Evolutionary conservation across 306 rosid genomes (phyloP).

Genomic region (Sphenostylis stenocarpa): DNA sequence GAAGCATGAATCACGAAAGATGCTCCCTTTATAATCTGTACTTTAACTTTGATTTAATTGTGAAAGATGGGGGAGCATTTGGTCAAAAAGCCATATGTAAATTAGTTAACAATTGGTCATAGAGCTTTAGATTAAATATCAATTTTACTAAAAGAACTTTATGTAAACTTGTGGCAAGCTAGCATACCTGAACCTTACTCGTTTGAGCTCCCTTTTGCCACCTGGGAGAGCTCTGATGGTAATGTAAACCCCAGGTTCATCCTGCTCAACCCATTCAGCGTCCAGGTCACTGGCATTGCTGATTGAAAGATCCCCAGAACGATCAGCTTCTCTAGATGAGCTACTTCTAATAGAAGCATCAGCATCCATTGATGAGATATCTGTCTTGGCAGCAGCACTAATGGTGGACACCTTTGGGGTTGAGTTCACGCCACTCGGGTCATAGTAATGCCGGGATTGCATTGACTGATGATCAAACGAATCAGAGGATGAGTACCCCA

Average conservation of each 20-base stretch:
- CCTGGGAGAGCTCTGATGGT: constrained; percentile 60
- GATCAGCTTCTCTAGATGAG: constrained; percentile 63
- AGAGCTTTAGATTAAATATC: background rate
- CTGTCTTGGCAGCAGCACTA: constrained; percentile 63
- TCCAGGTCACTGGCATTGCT: constrained; percentile 64
- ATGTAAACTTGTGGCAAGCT: background rate
- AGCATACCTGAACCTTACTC: constrained; percentile 64
- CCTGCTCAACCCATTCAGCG: constrained; percentile 63
- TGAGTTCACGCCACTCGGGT: constrained; percentile 44
- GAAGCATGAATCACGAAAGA: background rate
- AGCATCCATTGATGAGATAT: constrained; percentile 59
- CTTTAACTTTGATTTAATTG: background rate
- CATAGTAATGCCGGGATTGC: constrained; percentile 49
- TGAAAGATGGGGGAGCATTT: background rate
- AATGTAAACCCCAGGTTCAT: constrained; percentile 65
- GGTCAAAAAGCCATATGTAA: background rate
- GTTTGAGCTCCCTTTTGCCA: constrained; percentile 60
- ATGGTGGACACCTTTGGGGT: constrained; percentile 64
- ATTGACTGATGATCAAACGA: constrained; percentile 51
- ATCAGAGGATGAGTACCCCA: constrained; percentile 66
- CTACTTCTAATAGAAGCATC: constrained; percentile 66
- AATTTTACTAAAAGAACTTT: background rate
- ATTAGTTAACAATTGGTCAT: background rate
- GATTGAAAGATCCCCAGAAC: constrained; percentile 52
- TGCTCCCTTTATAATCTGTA: background rate